Evolutionary conservation across 306 rosid genomes (phyloP), one percentile per base, ranked within the genome.

Genomic region (Macrotyloma uniflorum): DNA sequence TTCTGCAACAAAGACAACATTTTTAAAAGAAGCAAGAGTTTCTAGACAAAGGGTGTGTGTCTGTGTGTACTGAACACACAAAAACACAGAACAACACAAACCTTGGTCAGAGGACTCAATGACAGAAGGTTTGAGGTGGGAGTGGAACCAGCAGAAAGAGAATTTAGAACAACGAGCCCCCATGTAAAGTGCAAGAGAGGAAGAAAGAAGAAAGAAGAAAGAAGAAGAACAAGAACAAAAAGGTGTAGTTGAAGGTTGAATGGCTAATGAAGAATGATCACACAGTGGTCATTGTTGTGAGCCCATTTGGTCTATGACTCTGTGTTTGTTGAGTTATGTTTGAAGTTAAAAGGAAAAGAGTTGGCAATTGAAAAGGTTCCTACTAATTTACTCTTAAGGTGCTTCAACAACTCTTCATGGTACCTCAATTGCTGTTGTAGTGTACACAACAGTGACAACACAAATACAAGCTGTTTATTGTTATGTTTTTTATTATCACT

Each of bases 111-210:
- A 72, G 72, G 98, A 82, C 65, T 90, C 98, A 85, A 86, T 86
- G 19, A 87, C 95, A 84, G 97, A 87, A 72, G 97, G 76, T 70
- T 88, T 93, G 81, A 91, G 92, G 87, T 90, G 92, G 59, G 92
- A 83, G 63, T 87, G 86, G 85, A 91, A 86, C 96, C 98, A 93
- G 75, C 98, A 91, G 72, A 91, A 70, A 16, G 93, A 93, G 91
- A 91, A 90, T 85, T 87, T 93, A 61, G 98, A 93, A 90, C 98
- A 93, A 76, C 95, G 88, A 79, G 91, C 95, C 85, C 98, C 97
- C 98, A 93, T 93, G 32, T 24, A 71, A 72, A 74, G 18, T 40
- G 58, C 3, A 16, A 24, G 18, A n/a, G 67, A 40, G 16, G 58
- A 76, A 54, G n/a, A 77, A 76, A 54, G n/a, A 77, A 20, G 47